Evolutionary conservation across 352 stramenopile species (phyloP).

Genomic region (Pythium vanterpoolii): DNA sequence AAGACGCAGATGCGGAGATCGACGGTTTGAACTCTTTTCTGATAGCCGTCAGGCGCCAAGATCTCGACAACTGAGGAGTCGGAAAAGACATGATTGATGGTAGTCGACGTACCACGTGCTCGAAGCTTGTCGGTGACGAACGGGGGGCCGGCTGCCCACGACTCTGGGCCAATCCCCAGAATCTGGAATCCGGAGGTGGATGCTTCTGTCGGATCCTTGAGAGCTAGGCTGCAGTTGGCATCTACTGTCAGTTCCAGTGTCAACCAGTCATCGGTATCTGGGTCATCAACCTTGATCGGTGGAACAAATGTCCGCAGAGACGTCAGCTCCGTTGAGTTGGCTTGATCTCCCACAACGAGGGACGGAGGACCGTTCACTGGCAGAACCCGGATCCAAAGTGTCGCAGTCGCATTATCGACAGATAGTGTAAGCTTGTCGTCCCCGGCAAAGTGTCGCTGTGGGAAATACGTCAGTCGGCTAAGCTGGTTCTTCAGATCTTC

Average conservation of each 20-base stretch:
- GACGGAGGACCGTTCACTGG: slow-evolving; percentile 27
- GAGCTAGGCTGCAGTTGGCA: neutral
- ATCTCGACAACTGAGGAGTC: neutral
- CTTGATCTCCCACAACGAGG: neutral
- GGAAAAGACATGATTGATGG: slow-evolving; percentile 6
- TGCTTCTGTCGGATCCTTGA: neutral
- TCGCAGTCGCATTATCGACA: neutral
- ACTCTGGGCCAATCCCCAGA: neutral
- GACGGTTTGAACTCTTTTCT: neutral
- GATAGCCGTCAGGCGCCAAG: neutral
- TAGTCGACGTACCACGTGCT: neutral
- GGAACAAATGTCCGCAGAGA: slow-evolving; percentile 32
- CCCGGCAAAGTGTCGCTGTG: slow-evolving; percentile 2
- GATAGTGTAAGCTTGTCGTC: neutral
- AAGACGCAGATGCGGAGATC: slow-evolving; percentile 2
- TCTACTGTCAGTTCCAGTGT: slow-evolving; percentile 26
- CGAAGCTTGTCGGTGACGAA: neutral
- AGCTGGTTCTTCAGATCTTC: slow-evolving; percentile 1
- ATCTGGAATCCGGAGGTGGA: neutral
- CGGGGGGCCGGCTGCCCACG: neutral
- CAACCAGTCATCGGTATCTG: slow-evolving; percentile 32
- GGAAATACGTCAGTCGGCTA: slow-evolving; percentile 1
- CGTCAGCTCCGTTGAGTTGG: neutral
- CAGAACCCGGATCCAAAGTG: slow-evolving; percentile 11
- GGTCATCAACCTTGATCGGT: slow-evolving; percentile 29